These are phyloP conservation scores for Psilocybe azurescens DNA, from an alignment of 768 basidiomycete species.

Conservation along the genomic window DNA sequence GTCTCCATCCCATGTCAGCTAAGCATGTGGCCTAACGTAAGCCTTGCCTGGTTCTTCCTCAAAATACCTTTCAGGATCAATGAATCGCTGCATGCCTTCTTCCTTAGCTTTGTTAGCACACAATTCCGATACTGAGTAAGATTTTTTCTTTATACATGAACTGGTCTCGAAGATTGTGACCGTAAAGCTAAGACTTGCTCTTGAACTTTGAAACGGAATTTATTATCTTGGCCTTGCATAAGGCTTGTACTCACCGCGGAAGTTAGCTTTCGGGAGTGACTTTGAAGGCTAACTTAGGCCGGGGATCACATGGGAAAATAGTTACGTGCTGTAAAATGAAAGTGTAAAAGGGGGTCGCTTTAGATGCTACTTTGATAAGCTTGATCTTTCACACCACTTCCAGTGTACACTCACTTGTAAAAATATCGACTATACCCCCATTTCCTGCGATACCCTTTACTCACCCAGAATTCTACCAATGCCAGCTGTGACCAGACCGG, in stretches of 20 bases:
- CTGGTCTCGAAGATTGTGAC: too few relatives aligned
- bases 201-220: not conserved
- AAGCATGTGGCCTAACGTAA: too few relatives aligned
- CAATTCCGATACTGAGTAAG: too few relatives aligned
- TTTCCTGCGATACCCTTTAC: conserved; percentile 2
- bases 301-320: not conserved
- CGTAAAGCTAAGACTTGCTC: too few relatives aligned
- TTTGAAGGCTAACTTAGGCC: not conserved
- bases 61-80: too few relatives aligned
- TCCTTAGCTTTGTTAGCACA: too few relatives aligned
- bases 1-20: too few relatives aligned
- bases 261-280: not conserved
- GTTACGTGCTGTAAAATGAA: not conserved
- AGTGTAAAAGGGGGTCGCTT: not conserved
- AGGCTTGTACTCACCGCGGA: not conserved
- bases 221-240: not conserved
- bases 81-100: too few relatives aligned
- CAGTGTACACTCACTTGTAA: not conserved
- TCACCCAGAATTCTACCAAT: conserved; percentile 1
- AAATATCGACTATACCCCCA: conserved; percentile 4
- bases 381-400: not conserved
- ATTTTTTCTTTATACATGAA: too few relatives aligned
- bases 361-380: not conserved
- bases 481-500: conserved; percentile 4
- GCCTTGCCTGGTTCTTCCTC: too few relatives aligned